Base-by-base conservation (phyloP, 2,329 filamentous ascomycete species). In the Fusarium fujikuroi region DNA sequence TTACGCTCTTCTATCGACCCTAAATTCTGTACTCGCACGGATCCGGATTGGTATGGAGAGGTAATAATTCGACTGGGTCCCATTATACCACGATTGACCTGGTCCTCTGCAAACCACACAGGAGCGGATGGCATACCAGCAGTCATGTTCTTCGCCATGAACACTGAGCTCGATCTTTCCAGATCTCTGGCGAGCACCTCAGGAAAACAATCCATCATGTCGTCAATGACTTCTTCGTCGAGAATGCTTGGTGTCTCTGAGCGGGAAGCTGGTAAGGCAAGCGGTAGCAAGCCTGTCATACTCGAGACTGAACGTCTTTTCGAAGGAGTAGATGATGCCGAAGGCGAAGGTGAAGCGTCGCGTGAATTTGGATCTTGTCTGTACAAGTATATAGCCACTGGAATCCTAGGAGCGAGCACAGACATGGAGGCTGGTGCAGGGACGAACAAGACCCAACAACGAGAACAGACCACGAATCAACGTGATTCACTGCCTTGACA, bases 171-270 rank as follows among this genome's bases (percentile, higher is more conserved):
- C 23, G 86, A 88, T 28, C 82, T 75, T 75, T 88, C 85, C 50
- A 90, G 80, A 70, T 90, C 87, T 66, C 82, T 84, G 11, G 84
- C 88, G n/a, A 90, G 81, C 43, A 89, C 74, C 78, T 90, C 89
- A 5, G 88, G 86, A 23, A 90, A 81, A 78, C 86, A 90, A 76
- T 84, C 81, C 16, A 76, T 72, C 50, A 77, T 74, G 23, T 75
- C 75, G 78, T 80, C 70, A 58, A 81, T 77, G 39, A 61, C 70
- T 23, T 80, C 77, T 39, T 79, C 75, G 47, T 69, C 72, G 19
- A 69, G 63, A 21, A 66, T 69, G 50, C 50, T 76, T 9, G 76
- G 69, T 42, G 74, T 73, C 50, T 67, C 76, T 44, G 78, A 75
- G 21, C 67, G 75, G 6, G 80, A 71, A 18, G 75, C 69, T 36